phyloP scores from a whole-genome alignment of 108 stramenopile species.

The Ochromonas danica region DNA sequence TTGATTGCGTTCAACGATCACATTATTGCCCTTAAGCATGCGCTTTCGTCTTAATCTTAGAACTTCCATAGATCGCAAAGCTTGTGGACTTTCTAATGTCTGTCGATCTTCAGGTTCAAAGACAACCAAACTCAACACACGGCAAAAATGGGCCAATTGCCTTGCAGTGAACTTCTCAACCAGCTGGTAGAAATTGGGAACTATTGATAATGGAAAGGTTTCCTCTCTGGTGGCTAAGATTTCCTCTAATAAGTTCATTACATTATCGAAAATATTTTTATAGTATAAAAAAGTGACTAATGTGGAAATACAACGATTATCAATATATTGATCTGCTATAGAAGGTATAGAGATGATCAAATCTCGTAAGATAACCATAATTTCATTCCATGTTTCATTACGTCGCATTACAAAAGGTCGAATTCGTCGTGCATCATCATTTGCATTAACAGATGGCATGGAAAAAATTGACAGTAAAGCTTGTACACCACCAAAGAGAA shows the following conservation, averaged over 20 bases:
- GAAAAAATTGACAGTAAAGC: background rate
- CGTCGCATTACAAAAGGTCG: conserved; percentile 49
- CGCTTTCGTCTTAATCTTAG: conserved; percentile 73
- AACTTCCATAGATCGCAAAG: conserved; percentile 70
- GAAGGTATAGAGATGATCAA: conserved; percentile 32
- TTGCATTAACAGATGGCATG: background rate
- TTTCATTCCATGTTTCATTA: conserved; percentile 68
- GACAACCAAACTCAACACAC: conserved; percentile 72
- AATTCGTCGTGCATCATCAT: background rate
- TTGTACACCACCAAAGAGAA: background rate
- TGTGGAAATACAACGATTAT: conserved; percentile 54
- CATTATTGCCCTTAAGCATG: conserved; percentile 48
- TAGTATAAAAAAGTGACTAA: conserved; percentile 66
- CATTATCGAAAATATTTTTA: conserved; percentile 64
- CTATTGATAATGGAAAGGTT: conserved; percentile 65
- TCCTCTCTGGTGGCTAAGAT: conserved; percentile 61
- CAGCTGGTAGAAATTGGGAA: conserved; percentile 65
- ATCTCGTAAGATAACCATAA: conserved; percentile 61
- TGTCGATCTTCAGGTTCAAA: conserved; percentile 87
- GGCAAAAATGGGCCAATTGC: conserved; percentile 76
- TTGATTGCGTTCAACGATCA: conserved; percentile 73
- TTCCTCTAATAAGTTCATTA: conserved; percentile 69
- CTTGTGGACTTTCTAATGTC: conserved; percentile 66
- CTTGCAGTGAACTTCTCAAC: conserved; percentile 65
- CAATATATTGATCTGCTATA: conserved; percentile 42